Percentiles rank a stretch among this genome's conserved stretches.
Evolutionary conservation across 2,329 filamentous ascomycete genomes (phyloP).

Genomic region (Cadophora malorum): DNA sequence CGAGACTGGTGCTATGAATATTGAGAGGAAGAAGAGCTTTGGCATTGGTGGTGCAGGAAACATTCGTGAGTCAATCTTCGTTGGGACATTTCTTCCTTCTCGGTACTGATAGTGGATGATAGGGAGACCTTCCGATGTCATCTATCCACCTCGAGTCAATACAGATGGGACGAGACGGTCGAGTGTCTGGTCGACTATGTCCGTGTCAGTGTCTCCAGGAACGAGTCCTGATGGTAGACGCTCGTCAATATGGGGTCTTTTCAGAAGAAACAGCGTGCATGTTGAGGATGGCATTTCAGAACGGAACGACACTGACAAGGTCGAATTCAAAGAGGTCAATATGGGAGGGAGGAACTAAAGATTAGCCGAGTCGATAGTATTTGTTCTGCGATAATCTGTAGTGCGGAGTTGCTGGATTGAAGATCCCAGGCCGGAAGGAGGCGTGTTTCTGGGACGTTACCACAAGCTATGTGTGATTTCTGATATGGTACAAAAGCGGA

Average conservation of each 20-base stretch:
- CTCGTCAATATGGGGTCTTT: conserved; percentile 31
- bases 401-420: not conserved
- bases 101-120: conserved; percentile 6
- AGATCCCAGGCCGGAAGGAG: not conserved
- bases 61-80: conserved; percentile 37
- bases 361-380: not conserved
- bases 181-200: conserved; percentile 35
- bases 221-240: conserved; percentile 34
- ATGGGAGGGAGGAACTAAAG: conserved; percentile 14
- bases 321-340: conserved; percentile 24
- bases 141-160: conserved; percentile 36
- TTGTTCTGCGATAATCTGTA: not conserved
- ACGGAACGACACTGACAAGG: not conserved
- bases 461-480: conserved; percentile 1
- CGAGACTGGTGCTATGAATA: conserved; percentile 10
- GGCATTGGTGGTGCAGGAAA: conserved; percentile 45
- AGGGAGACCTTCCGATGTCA: conserved; percentile 43
- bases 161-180: conserved; percentile 36
- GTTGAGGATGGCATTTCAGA: conserved; percentile 3
- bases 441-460: conserved; percentile 1
- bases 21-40: conserved; percentile 40
- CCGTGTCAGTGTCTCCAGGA: conserved; percentile 20
- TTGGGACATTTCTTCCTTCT: not conserved
- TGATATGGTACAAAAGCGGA: conserved; percentile 20
- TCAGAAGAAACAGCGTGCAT: conserved; percentile 31